phyloP scores from a whole-genome alignment of 495 filamentous ascomycete species.

The Daldinia grandis region DNA sequence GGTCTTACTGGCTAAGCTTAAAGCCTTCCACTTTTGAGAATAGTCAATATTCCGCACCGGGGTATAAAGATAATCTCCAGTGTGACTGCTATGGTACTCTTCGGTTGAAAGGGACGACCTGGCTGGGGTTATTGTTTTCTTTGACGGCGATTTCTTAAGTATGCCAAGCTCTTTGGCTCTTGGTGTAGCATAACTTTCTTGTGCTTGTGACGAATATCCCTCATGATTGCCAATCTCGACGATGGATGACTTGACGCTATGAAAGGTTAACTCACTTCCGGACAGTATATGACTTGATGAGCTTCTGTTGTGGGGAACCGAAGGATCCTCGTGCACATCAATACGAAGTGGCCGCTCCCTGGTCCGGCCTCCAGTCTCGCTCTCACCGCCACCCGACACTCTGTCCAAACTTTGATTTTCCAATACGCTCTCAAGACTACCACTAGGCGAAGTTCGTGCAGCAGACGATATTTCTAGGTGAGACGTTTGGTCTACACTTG shows the following conservation, averaged over 20 bases:
- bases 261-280: conserved; percentile 23
- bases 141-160: neutral
- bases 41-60: neutral
- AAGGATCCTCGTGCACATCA: neutral
- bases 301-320: neutral
- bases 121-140: conserved; percentile 5
- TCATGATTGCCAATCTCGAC: conserved; percentile 11
- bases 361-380: conserved; percentile 1
- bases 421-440: neutral
- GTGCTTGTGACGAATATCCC: neutral
- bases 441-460: neutral
- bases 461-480: neutral
- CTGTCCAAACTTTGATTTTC: neutral
- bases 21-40: conserved; percentile 33
- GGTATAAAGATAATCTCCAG: neutral
- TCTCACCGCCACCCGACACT: neutral
- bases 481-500: neutral
- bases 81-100: conserved; percentile 2
- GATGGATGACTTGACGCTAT: conserved; percentile 15
- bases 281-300: conserved; percentile 5
- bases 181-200: neutral
- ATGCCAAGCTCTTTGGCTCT: neutral
- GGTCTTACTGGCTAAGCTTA: conserved; percentile 28
- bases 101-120: conserved; percentile 15
- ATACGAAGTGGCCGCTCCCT: neutral